Evolutionary conservation across 257 asterid genomes (phyloP), one percentile per base, ranked within the genome.

Genomic region (Solanum arcanum): DNA sequence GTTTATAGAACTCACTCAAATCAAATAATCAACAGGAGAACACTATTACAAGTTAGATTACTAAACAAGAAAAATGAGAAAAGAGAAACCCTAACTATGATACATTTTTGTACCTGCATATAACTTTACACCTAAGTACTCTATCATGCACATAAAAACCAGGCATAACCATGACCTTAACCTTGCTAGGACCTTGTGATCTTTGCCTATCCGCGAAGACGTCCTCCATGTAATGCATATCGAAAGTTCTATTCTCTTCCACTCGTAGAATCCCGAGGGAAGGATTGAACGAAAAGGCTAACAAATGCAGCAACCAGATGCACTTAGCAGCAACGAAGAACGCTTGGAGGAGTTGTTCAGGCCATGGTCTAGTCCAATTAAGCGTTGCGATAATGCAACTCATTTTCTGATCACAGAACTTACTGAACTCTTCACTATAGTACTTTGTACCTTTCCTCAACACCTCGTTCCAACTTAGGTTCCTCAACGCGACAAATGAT

Each of bases 371-470:
- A 2, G 92, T 95, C 98, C 98, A 95, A 68, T 94, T 95, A 11
- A 97, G 88, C 10, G 91, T 85, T 2, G 92, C 64, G 6, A 94
- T 92, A 9, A 97, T 91, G 29, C 90, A 92, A 83, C 95, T 94
- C 99, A 97, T 97, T 66, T 95, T 97, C 91, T 97, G 93, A 90
- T 97, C 99, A 52, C 99, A 97, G 35, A 95, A 97, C 89, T 87
- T 94, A 81, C 98, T 95, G 70, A 97, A 95, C 27, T 97, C 98
- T 33, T 94, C 99, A 15, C 99, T 95, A 88, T 97, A 95, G 72
- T 91, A 94, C 90, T 94, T 97, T 0, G 99, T 95, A 91, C 99
- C 99, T 68, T 94, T 97, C 12, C 95, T 90, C 86, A 95, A 47
- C 7, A 97, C 99, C 81, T 97, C 96, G 33, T 94, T 94, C 99